A percentile compares a stretch with the other conserved stretches of the same genome.
phyloP scores from a whole-genome alignment of 257 asterid species.

The Solanum microdontum region DNA sequence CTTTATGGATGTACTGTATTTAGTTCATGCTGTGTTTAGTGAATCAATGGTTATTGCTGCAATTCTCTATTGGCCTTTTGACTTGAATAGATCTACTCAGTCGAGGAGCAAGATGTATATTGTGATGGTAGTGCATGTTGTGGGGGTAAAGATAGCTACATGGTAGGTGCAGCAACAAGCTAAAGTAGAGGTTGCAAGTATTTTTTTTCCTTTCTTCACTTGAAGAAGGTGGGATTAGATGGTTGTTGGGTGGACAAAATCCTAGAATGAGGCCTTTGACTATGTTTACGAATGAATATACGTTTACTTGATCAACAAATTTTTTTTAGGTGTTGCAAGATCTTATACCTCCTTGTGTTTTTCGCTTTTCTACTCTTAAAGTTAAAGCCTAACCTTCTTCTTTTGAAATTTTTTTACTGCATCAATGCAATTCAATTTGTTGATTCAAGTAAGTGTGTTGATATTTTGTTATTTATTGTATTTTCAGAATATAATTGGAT shows the following conservation, averaged over 20 bases:
- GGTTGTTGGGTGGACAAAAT: background rate
- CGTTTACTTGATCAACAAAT: background rate
- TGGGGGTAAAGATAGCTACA: background rate
- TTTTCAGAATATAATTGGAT: background rate
- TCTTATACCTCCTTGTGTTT: background rate
- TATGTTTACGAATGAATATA: background rate
- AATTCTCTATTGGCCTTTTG: background rate
- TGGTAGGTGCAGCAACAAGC: background rate
- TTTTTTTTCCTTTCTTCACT: background rate
- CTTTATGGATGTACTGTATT: background rate
- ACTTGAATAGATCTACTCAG: background rate
- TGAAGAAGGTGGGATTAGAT: background rate
- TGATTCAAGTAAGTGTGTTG: background rate
- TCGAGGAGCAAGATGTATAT: background rate
- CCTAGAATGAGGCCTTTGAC: background rate
- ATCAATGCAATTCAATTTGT: background rate
- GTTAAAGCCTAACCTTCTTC: background rate
- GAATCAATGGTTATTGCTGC: background rate
- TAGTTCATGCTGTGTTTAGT: background rate
- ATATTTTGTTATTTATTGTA: background rate
- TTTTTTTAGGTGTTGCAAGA: background rate
- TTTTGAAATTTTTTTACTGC: background rate
- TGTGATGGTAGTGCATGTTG: background rate
- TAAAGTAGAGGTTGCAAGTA: background rate
- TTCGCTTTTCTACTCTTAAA: background rate